A percentile compares a stretch with the other conserved stretches of the same genome.
These are phyloP conservation scores for Prunus persica DNA, from an alignment of 306 rosid species.

Conservation along the genomic window Prunus_persica_NCBIv2 NC_034015.1:15221001-15221500, in stretches of 20 bases:
- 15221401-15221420: slow-evolving; percentile 42
- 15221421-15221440: slow-evolving; percentile 59
- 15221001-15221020: slow-evolving; percentile 74
- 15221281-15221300: slow-evolving; percentile 44
- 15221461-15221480: slow-evolving; percentile 44
- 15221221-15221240: slow-evolving; percentile 62
- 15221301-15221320: slow-evolving; percentile 44
- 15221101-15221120: slow-evolving; percentile 76
- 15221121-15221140: slow-evolving; percentile 97
- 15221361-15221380: slow-evolving; percentile 36
- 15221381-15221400: slow-evolving; percentile 44
- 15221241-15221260: slow-evolving; percentile 42
- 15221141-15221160: slow-evolving; percentile 98
- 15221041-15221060: slow-evolving; percentile 92
- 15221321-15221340: slow-evolving; percentile 44
- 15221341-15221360: slow-evolving; percentile 43
- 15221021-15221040: slow-evolving; percentile 78
- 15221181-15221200: slow-evolving; percentile 96
- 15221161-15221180: slow-evolving; percentile 90
- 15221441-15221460: slow-evolving; percentile 46
- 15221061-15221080: slow-evolving; percentile 86
- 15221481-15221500: slow-evolving; percentile 40
- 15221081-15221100: slow-evolving; percentile 71
- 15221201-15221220: slow-evolving; percentile 86
- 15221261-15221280: slow-evolving; percentile 46